Evolutionary conservation across 352 stramenopile genomes (phyloP).

Genomic region (Globisporangium orthogonon): DNA sequence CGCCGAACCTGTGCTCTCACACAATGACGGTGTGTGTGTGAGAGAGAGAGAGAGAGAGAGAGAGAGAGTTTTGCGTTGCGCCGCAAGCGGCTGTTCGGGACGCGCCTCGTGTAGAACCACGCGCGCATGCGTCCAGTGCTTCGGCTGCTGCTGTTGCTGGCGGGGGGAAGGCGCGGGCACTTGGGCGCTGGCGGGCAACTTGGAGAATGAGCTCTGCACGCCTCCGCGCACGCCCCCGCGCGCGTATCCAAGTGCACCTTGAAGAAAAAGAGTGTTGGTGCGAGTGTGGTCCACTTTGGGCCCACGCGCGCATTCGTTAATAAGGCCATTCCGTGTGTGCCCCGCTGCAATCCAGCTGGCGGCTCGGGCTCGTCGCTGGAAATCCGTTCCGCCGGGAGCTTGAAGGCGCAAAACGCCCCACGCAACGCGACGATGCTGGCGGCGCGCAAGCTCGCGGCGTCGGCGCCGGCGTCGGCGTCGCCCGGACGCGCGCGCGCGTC

Average conservation of each 20-base stretch:
- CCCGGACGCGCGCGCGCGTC: conserved; percentile 8
- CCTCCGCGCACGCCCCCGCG: too few relatives aligned
- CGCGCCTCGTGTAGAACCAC: conserved; percentile 73
- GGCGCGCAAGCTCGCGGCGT: neutral
- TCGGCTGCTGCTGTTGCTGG: neutral
- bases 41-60: neutral
- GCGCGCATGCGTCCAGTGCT: conserved; percentile 36
- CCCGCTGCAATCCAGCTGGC: too few relatives aligned
- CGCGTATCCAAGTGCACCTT: too few relatives aligned
- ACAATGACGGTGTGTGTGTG: too few relatives aligned
- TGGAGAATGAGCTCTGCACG: neutral
- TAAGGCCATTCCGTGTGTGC: too few relatives aligned
- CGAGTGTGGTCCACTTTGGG: too few relatives aligned
- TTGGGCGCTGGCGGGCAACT: neutral
- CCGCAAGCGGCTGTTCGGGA: neutral
- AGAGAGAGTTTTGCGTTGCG: neutral
- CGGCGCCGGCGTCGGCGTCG: conserved; percentile 4
- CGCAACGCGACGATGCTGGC: neutral
- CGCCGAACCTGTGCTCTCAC: conserved; percentile 36
- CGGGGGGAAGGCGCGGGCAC: neutral
- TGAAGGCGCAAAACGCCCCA: too few relatives aligned
- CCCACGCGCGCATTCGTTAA: too few relatives aligned
- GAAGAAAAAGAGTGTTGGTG: too few relatives aligned
- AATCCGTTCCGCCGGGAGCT: too few relatives aligned
- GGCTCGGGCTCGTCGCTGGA: too few relatives aligned